Evolutionary conservation across 306 rosid genomes (phyloP).

Genomic region (Crataegus laevigata): DNA sequence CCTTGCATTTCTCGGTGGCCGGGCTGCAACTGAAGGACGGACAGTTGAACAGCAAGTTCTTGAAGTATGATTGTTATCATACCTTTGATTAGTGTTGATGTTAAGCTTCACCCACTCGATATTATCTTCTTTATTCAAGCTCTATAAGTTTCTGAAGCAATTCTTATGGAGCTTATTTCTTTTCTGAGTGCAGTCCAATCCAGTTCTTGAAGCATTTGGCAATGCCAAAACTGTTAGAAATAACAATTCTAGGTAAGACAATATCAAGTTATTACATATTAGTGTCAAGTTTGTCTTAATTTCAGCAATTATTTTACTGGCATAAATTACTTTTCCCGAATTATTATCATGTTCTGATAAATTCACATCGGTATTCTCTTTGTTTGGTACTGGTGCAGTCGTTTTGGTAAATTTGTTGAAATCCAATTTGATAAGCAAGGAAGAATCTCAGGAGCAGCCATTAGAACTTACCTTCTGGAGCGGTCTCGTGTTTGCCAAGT

Average conservation of each 20-base stretch:
- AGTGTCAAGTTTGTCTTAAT: conserved; percentile 4
- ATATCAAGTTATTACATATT: neutral
- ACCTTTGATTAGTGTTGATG: conserved; percentile 10
- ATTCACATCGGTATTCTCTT: conserved; percentile 16
- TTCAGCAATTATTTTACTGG: conserved; percentile 11
- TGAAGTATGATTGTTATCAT: conserved; percentile 53
- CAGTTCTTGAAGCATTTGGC: conserved; percentile 99
- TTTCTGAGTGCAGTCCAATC: conserved; percentile 78
- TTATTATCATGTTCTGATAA: neutral
- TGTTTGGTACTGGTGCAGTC: conserved; percentile 48
- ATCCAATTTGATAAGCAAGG: conserved; percentile 95
- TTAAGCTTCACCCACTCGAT: conserved; percentile 4
- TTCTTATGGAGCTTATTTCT: conserved; percentile 8
- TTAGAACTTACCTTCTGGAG: conserved; percentile 95
- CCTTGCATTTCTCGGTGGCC: conserved; percentile 94
- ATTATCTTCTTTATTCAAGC: neutral
- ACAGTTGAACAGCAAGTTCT: conserved; percentile 99
- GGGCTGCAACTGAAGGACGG: conserved; percentile 91
- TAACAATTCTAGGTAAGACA: conserved; percentile 86
- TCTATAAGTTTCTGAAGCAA: neutral
- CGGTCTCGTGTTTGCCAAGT: conserved; percentile 98
- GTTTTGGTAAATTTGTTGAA: conserved; percentile 97
- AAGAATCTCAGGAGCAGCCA: conserved; percentile 98
- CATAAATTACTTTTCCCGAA: neutral
- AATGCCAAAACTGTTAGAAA: conserved; percentile 97